Evolutionary conservation across 176 grass and related monocot genomes (phyloP), one percentile per base, ranked within the genome.

Genomic region (Bonia amplexicaulis): DNA sequence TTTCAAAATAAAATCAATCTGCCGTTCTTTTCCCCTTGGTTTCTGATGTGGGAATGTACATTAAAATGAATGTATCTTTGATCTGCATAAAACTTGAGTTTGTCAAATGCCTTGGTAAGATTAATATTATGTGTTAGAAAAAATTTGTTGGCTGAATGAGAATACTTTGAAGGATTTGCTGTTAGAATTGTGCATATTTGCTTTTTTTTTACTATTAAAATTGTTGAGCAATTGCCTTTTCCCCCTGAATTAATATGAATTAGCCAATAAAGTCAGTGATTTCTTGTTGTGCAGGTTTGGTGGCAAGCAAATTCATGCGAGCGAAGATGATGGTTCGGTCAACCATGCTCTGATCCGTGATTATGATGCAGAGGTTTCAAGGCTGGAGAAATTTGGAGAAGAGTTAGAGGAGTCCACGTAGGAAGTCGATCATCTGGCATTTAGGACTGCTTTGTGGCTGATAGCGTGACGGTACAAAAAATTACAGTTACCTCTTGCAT

Each of bases 271-370:
- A 67, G 14, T 16, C 4, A 61, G 82, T 29, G 12, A 39, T 55
- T 86, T 64, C 14, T 87, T 85, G 6, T 48, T 35, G 26, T 73
- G 72, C 85, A 99, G 96, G 96, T 99, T 99, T 84, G 96, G 69
- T 45, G 93, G 96, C 14, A 90, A 42, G 60, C 91, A 92, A 84
- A 87, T 96, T 44, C 89, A 89, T 9, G 96, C 93, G 7, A 92
- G 88, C 1, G 93, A 94, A 81, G 96, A 99, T 65, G 93, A 99
- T 26, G 96, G 93, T 35, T 85, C 83, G 2, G 20, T 99, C 13
- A 99, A 99, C 72, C 96, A 99, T 84, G 75, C 91, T 33, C 83
- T 71, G 63, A 86, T 96, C 39, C 93, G 96, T 86, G 96, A 99
- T 87, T 85, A 92, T 11, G 93, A 99, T 63, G 96, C 85, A 12